Evolutionary conservation across 2,329 filamentous ascomycete genomes (phyloP).

Genomic region (Apiospora sp.): DNA sequence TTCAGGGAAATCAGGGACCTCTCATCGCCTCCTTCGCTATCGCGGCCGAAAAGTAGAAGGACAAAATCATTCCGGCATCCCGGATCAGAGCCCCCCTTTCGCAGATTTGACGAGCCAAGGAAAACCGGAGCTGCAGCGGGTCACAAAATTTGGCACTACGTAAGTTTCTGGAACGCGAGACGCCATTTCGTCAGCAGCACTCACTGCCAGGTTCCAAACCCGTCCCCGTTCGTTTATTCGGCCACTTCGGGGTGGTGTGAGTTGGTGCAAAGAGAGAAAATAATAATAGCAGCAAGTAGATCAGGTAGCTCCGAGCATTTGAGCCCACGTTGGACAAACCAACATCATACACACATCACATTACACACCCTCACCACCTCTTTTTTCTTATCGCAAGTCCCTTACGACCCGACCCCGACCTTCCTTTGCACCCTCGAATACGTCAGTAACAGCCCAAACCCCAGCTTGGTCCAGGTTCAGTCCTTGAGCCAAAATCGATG

Average conservation of each 20-base stretch:
- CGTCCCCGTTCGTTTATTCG: constrained; percentile 11
- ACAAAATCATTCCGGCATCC: constrained; percentile 1
- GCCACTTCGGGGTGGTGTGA: constrained; percentile 16
- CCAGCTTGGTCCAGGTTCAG: background rate
- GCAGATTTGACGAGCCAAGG: constrained; percentile 14
- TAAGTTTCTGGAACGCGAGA: constrained; percentile 21
- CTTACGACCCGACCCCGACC: background rate
- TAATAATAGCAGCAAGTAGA: constrained; percentile 16
- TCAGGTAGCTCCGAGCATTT: constrained; percentile 11
- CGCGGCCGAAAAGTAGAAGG: background rate
- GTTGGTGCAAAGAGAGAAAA: background rate
- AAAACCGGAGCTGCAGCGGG: constrained; percentile 20
- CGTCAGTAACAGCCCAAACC: background rate
- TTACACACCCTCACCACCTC: background rate
- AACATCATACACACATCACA: background rate
- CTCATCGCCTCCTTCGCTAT: background rate
- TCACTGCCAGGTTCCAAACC: constrained; percentile 7
- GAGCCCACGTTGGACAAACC: constrained; percentile 14
- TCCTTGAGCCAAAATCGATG: constrained; percentile 14
- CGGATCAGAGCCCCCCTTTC: constrained; percentile 20
- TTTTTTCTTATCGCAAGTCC: constrained; percentile 5
- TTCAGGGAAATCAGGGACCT: background rate
- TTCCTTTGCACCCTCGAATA: constrained; percentile 9
- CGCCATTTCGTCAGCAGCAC: constrained; percentile 21
- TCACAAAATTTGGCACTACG: constrained; percentile 17